Conservation (phyloP, 148 eudicot genomes). For the Selenicereus undatus region DNA sequence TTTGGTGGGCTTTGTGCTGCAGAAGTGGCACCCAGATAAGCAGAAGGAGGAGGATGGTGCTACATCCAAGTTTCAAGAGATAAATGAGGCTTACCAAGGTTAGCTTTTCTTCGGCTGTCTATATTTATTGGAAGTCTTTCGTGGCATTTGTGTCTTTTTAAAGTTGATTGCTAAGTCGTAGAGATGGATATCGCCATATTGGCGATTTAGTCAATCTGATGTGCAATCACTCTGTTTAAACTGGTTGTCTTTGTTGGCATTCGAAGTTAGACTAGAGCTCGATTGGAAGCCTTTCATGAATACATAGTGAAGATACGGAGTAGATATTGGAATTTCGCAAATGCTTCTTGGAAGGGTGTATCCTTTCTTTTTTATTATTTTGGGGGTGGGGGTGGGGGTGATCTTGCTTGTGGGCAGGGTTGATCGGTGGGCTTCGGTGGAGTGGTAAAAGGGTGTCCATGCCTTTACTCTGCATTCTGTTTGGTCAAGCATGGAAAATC, state of each 20-base stretch:
- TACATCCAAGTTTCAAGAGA: constrained; percentile 86
- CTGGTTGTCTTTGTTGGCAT: not conserved
- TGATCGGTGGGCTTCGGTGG: not conserved
- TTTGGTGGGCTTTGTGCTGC: constrained; percentile 20
- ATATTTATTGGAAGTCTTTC: not conserved
- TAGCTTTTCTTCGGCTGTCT: constrained; percentile 3
- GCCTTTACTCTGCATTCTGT: not conserved
- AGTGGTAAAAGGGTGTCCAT: not conserved
- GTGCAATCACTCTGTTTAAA: not conserved
- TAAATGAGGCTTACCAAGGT: constrained; percentile 95
- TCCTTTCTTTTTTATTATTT: too few species aligned
- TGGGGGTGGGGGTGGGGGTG: not conserved
- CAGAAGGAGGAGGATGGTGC: constrained; percentile 51
- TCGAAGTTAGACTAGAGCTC: not conserved
- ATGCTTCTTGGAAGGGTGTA: not conserved
- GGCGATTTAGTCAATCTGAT: not conserved
- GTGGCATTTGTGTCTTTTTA: not conserved
- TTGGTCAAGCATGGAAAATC: not conserved
- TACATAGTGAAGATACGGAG: not conserved
- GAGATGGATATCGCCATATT: not conserved
- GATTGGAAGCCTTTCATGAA: not conserved
- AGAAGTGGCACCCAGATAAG: constrained; percentile 99
- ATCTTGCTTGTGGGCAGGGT: not conserved
- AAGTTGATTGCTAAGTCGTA: not conserved
- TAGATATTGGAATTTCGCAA: not conserved